phyloP scores from a whole-genome alignment of 1,139 yeast genomes.

The Debaryomycetaceae sp. region DNA sequence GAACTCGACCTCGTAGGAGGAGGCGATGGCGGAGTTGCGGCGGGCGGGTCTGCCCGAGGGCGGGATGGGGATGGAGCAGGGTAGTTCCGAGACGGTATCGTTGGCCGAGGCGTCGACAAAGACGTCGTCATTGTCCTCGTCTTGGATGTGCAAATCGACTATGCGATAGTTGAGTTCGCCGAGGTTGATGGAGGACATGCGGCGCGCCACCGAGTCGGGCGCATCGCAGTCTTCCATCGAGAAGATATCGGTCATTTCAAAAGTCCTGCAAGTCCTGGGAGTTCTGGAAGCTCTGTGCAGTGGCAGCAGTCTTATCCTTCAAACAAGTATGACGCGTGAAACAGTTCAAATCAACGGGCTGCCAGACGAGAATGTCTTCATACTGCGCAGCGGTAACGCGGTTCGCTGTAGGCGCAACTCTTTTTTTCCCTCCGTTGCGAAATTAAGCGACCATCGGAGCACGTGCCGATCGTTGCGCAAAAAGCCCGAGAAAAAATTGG shows the following conservation, averaged over 20 bases:
- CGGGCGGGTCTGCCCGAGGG: constrained; percentile 8
- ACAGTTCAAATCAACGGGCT: no score
- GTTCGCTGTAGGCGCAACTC: no score
- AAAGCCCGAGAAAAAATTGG: no score
- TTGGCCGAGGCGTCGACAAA: not conserved
- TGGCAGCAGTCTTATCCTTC: not conserved
- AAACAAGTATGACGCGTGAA: not conserved
- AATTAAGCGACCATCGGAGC: no score
- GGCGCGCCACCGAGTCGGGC: constrained; percentile 3
- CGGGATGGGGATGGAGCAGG: constrained; percentile 5
- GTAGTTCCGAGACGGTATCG: constrained; percentile 8
- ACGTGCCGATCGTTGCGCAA: no score
- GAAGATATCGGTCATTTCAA: constrained; percentile 10
- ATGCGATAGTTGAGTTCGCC: constrained; percentile 8
- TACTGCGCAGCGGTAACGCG: no score
- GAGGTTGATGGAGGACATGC: not conserved
- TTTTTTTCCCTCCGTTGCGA: no score
- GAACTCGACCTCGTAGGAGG: constrained; percentile 15
- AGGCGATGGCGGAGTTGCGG: constrained; percentile 10
- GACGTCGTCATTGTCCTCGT: not conserved
- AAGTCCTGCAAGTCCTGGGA: not conserved
- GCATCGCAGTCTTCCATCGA: constrained; percentile 10
- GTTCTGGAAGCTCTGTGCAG: not conserved
- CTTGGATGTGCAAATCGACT: constrained; percentile 4
- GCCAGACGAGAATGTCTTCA: no score